These are phyloP conservation scores for Fusarium duplospermum DNA, from an alignment of 2,329 filamentous ascomycete species.

Conservation along the genomic window DNA sequence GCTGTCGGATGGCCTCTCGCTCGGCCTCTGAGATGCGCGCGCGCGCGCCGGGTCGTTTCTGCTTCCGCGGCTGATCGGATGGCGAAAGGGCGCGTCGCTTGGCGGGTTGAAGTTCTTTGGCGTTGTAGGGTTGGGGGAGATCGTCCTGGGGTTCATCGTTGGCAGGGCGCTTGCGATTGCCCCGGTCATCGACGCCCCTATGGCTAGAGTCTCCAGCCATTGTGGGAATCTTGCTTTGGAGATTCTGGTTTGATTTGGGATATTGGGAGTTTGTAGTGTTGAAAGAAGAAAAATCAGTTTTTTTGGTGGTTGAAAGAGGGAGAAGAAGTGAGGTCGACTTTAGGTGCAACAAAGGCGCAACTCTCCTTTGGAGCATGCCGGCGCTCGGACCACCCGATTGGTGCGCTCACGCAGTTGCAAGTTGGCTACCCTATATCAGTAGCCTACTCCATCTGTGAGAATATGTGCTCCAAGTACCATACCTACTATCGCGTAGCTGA, in stretches of 20 bases:
- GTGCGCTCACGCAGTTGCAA: neutral
- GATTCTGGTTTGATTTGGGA: neutral
- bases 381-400: slow-evolving; percentile 26
- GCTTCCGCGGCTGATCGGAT: slow-evolving; percentile 70
- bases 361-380: neutral
- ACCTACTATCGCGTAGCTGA: neutral
- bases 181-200: slow-evolving; percentile 27
- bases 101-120: slow-evolving; percentile 66
- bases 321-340: slow-evolving; percentile 7
- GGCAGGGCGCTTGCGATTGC: slow-evolving; percentile 48
- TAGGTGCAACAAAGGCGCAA: slow-evolving; percentile 6
- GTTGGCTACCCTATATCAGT: slow-evolving; percentile 21
- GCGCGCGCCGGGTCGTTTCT: slow-evolving; percentile 75
- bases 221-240: neutral
- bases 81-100: slow-evolving; percentile 68
- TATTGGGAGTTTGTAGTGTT: neutral
- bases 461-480: neutral
- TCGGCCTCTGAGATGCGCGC: slow-evolving; percentile 75
- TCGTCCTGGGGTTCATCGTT: slow-evolving; percentile 54
- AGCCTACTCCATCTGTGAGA: neutral
- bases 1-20: slow-evolving; percentile 74
- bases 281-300: slow-evolving; percentile 1
- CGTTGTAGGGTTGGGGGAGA: slow-evolving; percentile 71
- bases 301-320: slow-evolving; percentile 6
- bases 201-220: slow-evolving; percentile 37